These are phyloP conservation scores for Arxiozyma heterogenica DNA, from an alignment of 1,139 yeast species.

Conservation along the genomic window DNA sequence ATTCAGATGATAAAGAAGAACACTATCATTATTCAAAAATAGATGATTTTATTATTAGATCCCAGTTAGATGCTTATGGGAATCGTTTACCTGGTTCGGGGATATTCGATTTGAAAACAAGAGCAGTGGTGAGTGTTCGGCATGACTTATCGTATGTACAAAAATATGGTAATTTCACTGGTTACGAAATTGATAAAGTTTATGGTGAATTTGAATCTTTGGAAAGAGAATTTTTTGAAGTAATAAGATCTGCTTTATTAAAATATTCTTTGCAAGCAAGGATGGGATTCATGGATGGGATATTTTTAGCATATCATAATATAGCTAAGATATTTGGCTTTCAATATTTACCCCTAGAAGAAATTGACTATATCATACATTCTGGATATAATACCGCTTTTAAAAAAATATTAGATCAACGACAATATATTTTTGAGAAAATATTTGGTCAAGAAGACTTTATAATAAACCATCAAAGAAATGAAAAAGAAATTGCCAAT, in stretches of 20 bases:
- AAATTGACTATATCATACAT: slow-evolving; percentile 56
- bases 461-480: slow-evolving; percentile 17
- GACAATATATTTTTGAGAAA: slow-evolving; percentile 29
- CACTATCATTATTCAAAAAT: slow-evolving; percentile 64
- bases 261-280: slow-evolving; percentile 88
- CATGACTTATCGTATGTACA: slow-evolving; percentile 64
- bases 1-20: slow-evolving; percentile 12
- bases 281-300: slow-evolving; percentile 95
- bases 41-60: slow-evolving; percentile 69
- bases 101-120: slow-evolving; percentile 80
- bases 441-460: slow-evolving; percentile 21
- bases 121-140: slow-evolving; percentile 83
- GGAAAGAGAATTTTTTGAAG: slow-evolving; percentile 69
- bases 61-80: slow-evolving; percentile 84
- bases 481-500: slow-evolving; percentile 33
- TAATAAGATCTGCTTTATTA: slow-evolving; percentile 65
- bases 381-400: slow-evolving; percentile 26
- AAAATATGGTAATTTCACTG: slow-evolving; percentile 42
- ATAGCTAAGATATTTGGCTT: slow-evolving; percentile 76
- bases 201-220: slow-evolving; percentile 67
- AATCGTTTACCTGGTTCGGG: slow-evolving; percentile 79
- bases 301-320: slow-evolving; percentile 85
- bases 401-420: slow-evolving; percentile 18
- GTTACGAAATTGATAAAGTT: slow-evolving; percentile 55
- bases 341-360: slow-evolving; percentile 70